Evolutionary conservation across 2,329 filamentous ascomycete species (phyloP), one percentile per base, ranked within the genome.

Genomic region (Xylaria sp.): DNA sequence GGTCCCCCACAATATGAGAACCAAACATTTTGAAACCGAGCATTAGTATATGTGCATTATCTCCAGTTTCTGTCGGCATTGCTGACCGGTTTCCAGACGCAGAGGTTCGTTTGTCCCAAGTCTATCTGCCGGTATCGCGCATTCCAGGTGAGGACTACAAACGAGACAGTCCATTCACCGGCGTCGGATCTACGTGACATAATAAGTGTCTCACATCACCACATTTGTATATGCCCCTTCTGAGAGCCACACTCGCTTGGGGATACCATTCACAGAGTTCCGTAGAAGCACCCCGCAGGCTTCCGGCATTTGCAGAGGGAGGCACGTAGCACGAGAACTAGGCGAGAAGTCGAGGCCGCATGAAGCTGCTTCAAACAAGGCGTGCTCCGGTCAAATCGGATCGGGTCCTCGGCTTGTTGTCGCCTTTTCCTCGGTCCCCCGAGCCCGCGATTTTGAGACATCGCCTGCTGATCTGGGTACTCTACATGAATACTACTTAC

Each of bases 301-400:
- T 15, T 27, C 45, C 13, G 17, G 27, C 25, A 36, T 31, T 61
- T n/a, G n/a, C 42, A 42, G 6, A 54, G 42, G n/a, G n/a, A n/a
- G n/a, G n/a, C n/a, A n/a, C n/a, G 45, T 11, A 44, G n/a, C 39
- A 38, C 20, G 15, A 47, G 50, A 54, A 45, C 22, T 54, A 47
- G 13, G 50, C 31, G 7, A 47, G 33, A n/a, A 10, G 17, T 25
- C 29, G 36, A 61, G 29, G 49, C n/a, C 13, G 25, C 17, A 25
- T 53, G n/a, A 17, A 17, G 20, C 47, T 36, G 20, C 15, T 17
- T 22, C 36, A 45, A 47, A 31, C 27, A 25, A 54, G 25, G 22
- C n/a, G 50, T 20, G 17, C 38, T 60, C 29, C 36, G 27, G 38
- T 56, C 25, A 31, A 45, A 45, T 27, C 50, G 51, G 33, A 61